Conservation (phyloP, 2,329 filamentous ascomycete species). For the Trichophyton verrucosum region DNA sequence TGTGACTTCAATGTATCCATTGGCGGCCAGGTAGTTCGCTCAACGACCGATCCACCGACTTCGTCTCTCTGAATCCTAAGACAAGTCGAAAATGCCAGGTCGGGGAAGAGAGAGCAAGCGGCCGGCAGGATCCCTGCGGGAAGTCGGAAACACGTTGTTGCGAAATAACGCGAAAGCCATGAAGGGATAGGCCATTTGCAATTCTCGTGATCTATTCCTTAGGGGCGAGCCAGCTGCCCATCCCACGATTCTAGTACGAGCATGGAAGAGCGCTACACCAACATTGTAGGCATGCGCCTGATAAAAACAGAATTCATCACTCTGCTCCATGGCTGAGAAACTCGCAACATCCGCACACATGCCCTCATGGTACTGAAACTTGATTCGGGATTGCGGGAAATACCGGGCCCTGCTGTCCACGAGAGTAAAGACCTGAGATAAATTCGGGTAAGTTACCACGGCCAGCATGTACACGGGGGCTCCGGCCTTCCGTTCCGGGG, state of each 20-base stretch:
- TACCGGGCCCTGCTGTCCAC: background rate
- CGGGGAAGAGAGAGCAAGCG: background rate
- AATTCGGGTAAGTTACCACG: too few relatives aligned
- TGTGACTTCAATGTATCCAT: too few relatives aligned
- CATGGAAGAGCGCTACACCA: background rate
- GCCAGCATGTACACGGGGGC: background rate
- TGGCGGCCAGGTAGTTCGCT: background rate
- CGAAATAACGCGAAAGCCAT: background rate
- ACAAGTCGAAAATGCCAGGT: background rate
- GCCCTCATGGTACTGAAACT: background rate
- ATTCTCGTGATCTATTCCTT: background rate
- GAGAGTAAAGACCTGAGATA: background rate
- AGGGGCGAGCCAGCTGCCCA: background rate
- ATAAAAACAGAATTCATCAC: background rate
- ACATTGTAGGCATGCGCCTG: background rate
- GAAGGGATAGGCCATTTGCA: background rate
- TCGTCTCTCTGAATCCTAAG: background rate
- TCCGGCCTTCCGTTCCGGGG: background rate
- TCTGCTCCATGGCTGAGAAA: background rate
- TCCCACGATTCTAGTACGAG: background rate
- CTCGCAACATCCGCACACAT: background rate
- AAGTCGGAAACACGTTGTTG: background rate
- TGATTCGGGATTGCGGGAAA: background rate
- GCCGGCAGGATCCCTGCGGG: background rate
- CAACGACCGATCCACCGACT: too few relatives aligned